Percentiles rank a stretch among this genome's conserved stretches.
phyloP scores from a whole-genome alignment of 1,284 basidiomycete genomes.

The Filobasidium uniguttulatum region DNA sequence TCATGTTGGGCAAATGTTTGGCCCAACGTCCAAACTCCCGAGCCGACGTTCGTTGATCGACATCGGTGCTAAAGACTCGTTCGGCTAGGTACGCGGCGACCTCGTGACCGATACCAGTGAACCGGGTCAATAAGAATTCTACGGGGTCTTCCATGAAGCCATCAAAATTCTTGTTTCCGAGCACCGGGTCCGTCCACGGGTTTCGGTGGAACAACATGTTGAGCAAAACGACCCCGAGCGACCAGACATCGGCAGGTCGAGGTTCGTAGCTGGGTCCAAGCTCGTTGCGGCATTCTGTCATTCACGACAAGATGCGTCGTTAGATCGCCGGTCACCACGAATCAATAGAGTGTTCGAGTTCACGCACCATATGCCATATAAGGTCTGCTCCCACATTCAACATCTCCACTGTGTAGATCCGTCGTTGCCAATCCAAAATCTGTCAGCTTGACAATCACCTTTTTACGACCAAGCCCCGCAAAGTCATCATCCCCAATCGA shows the following conservation, averaged over 20 bases:
- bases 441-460: conserved; percentile 74
- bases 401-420: conserved; percentile 76
- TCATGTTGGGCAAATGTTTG: conserved; percentile 58
- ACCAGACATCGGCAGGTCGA: conserved; percentile 95
- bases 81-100: conserved; percentile 78
- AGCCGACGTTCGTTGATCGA: conserved; percentile 53
- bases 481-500: conserved; percentile 32
- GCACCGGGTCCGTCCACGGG: conserved; percentile 91
- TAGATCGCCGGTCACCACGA: conserved; percentile 8
- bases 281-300: conserved; percentile 89
- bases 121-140: conserved; percentile 74
- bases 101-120: conserved; percentile 75
- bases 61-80: conserved; percentile 65
- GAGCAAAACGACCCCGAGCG: conserved; percentile 92
- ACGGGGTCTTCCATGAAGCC: conserved; percentile 66
- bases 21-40: conserved; percentile 77
- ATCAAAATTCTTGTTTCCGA: conserved; percentile 61
- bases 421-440: conserved; percentile 94
- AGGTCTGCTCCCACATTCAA: conserved; percentile 96
- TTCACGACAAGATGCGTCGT: conserved; percentile 10
- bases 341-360: conserved; percentile 15
- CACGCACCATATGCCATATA: conserved; percentile 91
- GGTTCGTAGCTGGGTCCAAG: conserved; percentile 83
- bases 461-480: conserved; percentile 43
- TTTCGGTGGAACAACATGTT: conserved; percentile 98